Base-by-base conservation (phyloP, 805 yeast genomes). In the Nakazawaea siamensis region DNA sequence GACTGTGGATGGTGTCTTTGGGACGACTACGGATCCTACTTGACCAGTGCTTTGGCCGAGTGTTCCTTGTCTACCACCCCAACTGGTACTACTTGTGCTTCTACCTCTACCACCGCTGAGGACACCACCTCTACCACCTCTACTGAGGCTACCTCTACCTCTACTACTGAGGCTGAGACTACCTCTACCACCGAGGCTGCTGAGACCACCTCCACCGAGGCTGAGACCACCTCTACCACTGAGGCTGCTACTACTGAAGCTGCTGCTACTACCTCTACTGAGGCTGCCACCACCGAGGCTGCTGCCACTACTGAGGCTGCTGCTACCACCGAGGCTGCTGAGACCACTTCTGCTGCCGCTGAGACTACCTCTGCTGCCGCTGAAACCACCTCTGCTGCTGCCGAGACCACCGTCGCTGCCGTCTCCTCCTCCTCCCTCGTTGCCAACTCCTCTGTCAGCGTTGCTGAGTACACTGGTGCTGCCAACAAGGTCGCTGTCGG, bases 1-100 rank as follows among this genome's bases (percentile, higher is more conserved):
- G 58, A 48, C 31, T 61, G 66, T 55, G 66, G 64, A 29, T 59
- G 66, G 62, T 57, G 62, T 35, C 42, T 60, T 41, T 60, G 64
- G 64, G 38, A 39, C 31, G 55, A 59, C 45, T 60, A 60, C 44
- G 57, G 61, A 26, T 33, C 39, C 1, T 59, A 44, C 45, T 50
- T 59, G 34, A 39, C 51, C 17, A 11, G 42, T 10, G 54, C 64
- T 15, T 44, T 60, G 26, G 52, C 45, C n/a, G 58, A 49, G 13
- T 60, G 66, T 46, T 17, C 33, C 24, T 41, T 49, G 15, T 33
- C 49, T 12, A 57, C 63, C n/a, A 52, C 48, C 37, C 64, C 64
- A 49, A 59, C 64, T 24, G 64, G 61, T 47, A 55, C 58, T 10
- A 27, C 33, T 13, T 45, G 49, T 43, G 24, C 29, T 2, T 13